Base-by-base conservation (phyloP, 2,329 filamentous ascomycete species). In the Phyllosticta citribraziliensis region DNA sequence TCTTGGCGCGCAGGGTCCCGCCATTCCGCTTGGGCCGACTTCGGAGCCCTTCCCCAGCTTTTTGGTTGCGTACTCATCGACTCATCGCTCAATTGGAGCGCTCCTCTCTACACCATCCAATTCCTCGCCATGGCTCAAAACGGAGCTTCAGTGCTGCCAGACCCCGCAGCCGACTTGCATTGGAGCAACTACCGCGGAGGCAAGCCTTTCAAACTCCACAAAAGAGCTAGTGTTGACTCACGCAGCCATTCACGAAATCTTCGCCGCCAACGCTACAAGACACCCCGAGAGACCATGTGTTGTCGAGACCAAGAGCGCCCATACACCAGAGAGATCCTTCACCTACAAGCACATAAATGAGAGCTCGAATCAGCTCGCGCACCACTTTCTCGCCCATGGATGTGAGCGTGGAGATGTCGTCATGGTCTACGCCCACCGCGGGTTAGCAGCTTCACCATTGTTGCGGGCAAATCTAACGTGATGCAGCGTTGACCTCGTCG, bases 291-390 rank as follows among this genome's bases (percentile, higher is more conserved):
- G 84, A 27, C 74, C 82, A 60, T 89, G 87, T 67, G 85, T 89
- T 3, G 79, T 88, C 2, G 87, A 89, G 69, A 89, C 87, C 4
- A 76, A 78, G 5, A 80, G 79, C 0, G 72, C 68, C 57, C 74
- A 69, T 30, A 77, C 80, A 2, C 80, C 85, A 8, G 78, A 85
- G 70, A 80, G 89, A 64, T 76, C 75, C 56, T 97, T 94, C 74
- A 93, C 86, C 24, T 97, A 97, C 73, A 79, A 80, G 65, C 89
- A 96, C 69, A 96, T 97, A 70, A 82, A 91, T 70, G 88, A 96
- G 76, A 87, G 88, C 0, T 88, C 89, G 30, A 95, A 95, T 71
- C 80, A 84, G 19, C 74, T 97, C 6, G 89, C 91, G 22, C 86
- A 96, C 74, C 84, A 96, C 70, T 80, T 97, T 20, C 82, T 88